Conservation (phyloP, 1,284 basidiomycete genomes). For the Marasmius oreades region DNA sequence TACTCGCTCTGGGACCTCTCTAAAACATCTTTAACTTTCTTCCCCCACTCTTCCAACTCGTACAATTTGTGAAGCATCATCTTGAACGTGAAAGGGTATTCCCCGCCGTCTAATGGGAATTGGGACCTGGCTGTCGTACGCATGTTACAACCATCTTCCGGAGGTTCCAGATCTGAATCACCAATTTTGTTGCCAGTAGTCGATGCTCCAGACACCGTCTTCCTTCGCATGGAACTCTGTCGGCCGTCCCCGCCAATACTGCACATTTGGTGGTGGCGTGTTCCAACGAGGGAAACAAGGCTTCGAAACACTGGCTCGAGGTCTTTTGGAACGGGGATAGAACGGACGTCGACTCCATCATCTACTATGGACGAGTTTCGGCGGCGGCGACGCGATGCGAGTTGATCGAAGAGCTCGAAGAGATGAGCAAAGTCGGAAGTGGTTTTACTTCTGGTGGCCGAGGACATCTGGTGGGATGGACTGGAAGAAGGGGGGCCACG, state of each 20-base stretch:
- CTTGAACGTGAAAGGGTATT: conserved; percentile 60
- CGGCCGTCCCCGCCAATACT: too few species aligned
- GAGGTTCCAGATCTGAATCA: conserved; percentile 21
- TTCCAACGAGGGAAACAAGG: conserved; percentile 35
- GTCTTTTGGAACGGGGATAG: conserved; percentile 36
- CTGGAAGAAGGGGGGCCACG: background rate
- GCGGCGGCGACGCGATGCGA: conserved; percentile 37
- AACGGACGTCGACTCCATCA: conserved; percentile 26
- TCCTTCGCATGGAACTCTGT: conserved; percentile 19
- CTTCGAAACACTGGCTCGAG: conserved; percentile 43
- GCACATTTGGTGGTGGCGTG: conserved; percentile 8
- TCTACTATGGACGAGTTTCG: conserved; percentile 16
- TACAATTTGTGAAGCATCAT: conserved; percentile 64
- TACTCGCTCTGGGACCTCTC: conserved; percentile 50
- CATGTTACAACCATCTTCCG: conserved; percentile 24
- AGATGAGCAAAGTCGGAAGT: conserved; percentile 47
- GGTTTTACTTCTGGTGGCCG: conserved; percentile 30
- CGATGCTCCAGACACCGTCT: conserved; percentile 24
- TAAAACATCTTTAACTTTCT: conserved; percentile 52
- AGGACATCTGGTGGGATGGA: background rate
- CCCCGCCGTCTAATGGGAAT: conserved; percentile 38
- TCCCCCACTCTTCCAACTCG: conserved; percentile 54
- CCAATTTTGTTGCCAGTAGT: conserved; percentile 5
- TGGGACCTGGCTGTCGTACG: too few species aligned
- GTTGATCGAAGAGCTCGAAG: conserved; percentile 50